These are phyloP conservation scores for Syzygium oleosum DNA, from an alignment of 345 rosid species.

Conservation along the genomic window DNA sequence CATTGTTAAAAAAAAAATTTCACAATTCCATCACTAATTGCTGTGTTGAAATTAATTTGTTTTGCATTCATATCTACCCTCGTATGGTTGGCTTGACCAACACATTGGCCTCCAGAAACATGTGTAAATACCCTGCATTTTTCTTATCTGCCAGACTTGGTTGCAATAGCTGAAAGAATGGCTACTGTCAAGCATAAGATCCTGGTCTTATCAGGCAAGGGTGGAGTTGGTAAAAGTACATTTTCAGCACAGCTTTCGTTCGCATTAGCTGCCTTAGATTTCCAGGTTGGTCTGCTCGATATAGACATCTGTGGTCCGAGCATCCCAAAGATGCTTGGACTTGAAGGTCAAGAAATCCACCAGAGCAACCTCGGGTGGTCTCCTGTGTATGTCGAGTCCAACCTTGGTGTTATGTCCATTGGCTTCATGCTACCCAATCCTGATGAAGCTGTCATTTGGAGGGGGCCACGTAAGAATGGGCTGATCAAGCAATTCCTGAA, in stretches of 20 bases:
- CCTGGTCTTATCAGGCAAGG: conserved; percentile 82
- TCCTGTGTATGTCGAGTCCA: conserved; percentile 88
- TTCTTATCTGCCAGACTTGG: conserved; percentile 51
- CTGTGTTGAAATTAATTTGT: not conserved
- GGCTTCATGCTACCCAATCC: conserved; percentile 96
- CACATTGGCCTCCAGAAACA: not conserved
- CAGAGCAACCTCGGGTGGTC: conserved; percentile 99
- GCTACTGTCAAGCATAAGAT: conserved; percentile 93
- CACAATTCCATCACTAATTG: not conserved
- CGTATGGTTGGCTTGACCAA: not conserved
- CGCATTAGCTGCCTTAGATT: conserved; percentile 78
- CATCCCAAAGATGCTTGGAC: conserved; percentile 93
- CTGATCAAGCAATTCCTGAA: conserved; percentile 88
- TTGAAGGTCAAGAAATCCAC: conserved; percentile 93
- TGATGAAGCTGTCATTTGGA: conserved; percentile 96
- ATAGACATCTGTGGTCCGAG: conserved; percentile 95
- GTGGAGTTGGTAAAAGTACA: conserved; percentile 98
- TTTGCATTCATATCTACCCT: not conserved
- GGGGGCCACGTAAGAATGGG: conserved; percentile 92
- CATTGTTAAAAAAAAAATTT: not conserved
- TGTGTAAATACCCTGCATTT: not conserved
- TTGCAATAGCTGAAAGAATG: conserved; percentile 86
- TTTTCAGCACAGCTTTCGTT: conserved; percentile 87
- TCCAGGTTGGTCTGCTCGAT: conserved; percentile 87
- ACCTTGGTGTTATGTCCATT: conserved; percentile 95